Base-by-base conservation (phyloP, 2,329 filamentous ascomycete genomes). In the Echinosphaeria canescens region DNA sequence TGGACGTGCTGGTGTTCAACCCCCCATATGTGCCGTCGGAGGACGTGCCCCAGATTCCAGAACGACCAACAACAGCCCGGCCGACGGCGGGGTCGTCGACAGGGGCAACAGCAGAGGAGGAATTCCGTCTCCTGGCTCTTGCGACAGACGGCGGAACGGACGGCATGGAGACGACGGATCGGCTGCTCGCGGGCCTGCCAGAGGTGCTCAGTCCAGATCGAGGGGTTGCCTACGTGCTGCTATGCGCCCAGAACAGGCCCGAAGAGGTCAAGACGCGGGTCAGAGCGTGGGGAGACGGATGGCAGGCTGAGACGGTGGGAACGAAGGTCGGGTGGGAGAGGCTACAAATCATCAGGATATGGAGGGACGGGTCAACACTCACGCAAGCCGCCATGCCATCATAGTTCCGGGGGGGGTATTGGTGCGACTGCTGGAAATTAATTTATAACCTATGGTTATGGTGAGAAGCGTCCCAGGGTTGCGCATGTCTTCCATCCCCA, bases 1-100 rank as follows among this genome's bases (percentile, higher is more conserved):
- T 91, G 5, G 88, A 98, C 43, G 62, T 98, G 9, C 59, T 98
- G 33, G 62, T 98, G 15, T 98, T 95, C 59, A 98, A 98, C 44
- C 88, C 88, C 28, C 88, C 88, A 1, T 98, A 98, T 44, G 88
- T 98, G 10, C 88, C 88, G 2, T 90, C 84, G 3, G 62, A 73
- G 15, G 64, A 70, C 22, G 51, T 90, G 31, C 84, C 85, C 2
- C 44, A 49, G 14, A 48, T 62, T 19, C 50, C 59, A 42, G 20
- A 27, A 3, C 38, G 36, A 3, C 38, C 39, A 3, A 35, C 36
- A n/a, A 49, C 59, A 42, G 20, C 27, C 3, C 38, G 36, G 3
- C 38, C 39, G 3, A 35, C 36, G 15, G 29, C 39, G 26, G 34
- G 39, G 9, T 36, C 28, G 42, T 42, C 47, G 29, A 36, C 38